Evolutionary conservation across 2,329 filamentous ascomycete genomes (phyloP), one percentile per base, ranked within the genome.

Genomic region (Colletotrichum chlorophyti): DNA sequence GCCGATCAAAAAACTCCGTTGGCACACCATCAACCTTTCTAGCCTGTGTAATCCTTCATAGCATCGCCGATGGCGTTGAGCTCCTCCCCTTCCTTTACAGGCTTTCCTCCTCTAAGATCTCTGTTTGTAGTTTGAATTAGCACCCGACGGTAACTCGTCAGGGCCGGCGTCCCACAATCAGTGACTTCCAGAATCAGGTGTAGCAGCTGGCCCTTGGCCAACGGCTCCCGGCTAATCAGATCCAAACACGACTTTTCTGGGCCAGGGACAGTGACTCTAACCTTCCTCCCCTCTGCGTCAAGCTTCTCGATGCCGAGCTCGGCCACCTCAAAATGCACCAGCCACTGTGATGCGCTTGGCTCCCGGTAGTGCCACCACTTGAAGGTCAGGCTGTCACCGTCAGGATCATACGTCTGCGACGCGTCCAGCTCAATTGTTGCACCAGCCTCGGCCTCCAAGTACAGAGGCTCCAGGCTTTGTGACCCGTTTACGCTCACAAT

Each of bases 111-210:
- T 31, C 37, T 58, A 1, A 52, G 53, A 3, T 70, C 65, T 51
- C 64, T 69, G 37, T 73, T 72, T 4, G 65, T 69, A 0, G 65
- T 42, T 63, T 74, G 70, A 12, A 75, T 67, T n/a, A 76, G 45
- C n/a, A 83, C 68, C 5, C 80, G 66, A 45, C 76, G 74, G 67
- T 83, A 83, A 38, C 71, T 77, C 17, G 76, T 81, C 63, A 83
- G 65, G 4, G 69, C 66, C 21, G 76, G 76, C 2, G 67, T 69
- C 0, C 79, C 80, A 12, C 70, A 65, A 52, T 81, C 76, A 4
- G 69, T 78, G 5, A 82, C 79, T 62, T 82, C 78, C 5, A 84
- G 68, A 19, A 83, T 76, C 27, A 83, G 62, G 66, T 83, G 80
- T 61, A 82, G 67, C 45, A 75, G 53, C 66, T 81, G 74, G 4